Evolutionary conservation across 164 flowering plant genomes (phyloP), one percentile per base, ranked within the genome.

Genomic region (Aristolochia contorta): DNA sequence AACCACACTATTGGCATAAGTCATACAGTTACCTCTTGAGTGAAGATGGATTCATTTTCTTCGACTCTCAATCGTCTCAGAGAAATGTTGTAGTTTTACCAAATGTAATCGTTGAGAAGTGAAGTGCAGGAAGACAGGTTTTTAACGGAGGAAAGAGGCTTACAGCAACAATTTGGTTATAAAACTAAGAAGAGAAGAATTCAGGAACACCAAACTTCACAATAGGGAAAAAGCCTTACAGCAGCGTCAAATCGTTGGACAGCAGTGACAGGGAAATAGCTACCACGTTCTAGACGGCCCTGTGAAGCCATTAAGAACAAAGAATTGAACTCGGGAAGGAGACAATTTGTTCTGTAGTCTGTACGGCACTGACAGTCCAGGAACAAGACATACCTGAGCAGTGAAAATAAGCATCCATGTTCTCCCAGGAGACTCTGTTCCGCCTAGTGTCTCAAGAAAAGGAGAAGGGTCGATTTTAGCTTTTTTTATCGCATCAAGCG

Each of bases 361-460:
- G 27, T 4, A 61, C 43, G 7, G 43, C 12, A 10, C 9, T 10
- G 43, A 37, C 12, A 37, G 43, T 7, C 21, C 12, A 37, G 4
- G 6, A 10, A 60, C 0, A n/a, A 12, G 15, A 53, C 37, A 21
- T 63, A 87, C 98, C 85, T 89, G 67, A 19, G 96, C 82, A 41
- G 96, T 87, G 65, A 85, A 92, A 56, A 92, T 70, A 57, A 92
- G 96, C 98, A 92, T 89, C 98, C 98, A 92, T 3, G 98, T 89
- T 68, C 80, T 81, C 20, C 98, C 98, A 54, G 96, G 96, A 20
- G 98, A 86, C 51, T 83, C 58, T 1, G 81, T 60, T 61, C 98
- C 98, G 24, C 96, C 96, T 60, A 92, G 94, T 1, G 89, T 89
- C 0, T 74, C 58, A 3, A 89, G 79, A 71, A 92, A 89, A 14